Percentiles rank a stretch among this genome's conserved stretches.
Conservation (phyloP, 2,329 filamentous ascomycete genomes). For the Escovopsis sp. region DNA sequence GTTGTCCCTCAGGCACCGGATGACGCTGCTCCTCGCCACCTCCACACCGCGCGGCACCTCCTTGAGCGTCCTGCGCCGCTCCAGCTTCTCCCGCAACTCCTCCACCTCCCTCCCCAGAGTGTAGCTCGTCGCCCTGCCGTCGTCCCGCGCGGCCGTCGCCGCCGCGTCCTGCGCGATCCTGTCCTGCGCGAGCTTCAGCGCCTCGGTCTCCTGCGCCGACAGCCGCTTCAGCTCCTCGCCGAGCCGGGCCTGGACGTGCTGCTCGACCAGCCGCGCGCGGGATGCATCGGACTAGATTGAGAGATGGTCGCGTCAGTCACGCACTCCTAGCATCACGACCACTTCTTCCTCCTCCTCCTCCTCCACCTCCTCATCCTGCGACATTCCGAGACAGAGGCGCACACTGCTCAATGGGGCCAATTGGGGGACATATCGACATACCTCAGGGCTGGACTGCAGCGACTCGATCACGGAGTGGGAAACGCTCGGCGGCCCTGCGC, state of each 20-base stretch:
- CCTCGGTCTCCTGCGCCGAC: slow-evolving; percentile 52
- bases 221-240: slow-evolving; percentile 72
- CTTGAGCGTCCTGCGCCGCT: slow-evolving; percentile 49
- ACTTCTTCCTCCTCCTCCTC: too few species aligned
- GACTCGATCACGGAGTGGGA: slow-evolving; percentile 72
- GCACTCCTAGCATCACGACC: too few species aligned
- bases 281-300: slow-evolving; percentile 67
- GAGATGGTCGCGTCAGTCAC: slow-evolving; percentile 1
- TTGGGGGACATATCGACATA: slow-evolving; percentile 43
- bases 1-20: slow-evolving; percentile 68
- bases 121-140: slow-evolving; percentile 24
- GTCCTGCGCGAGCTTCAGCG: slow-evolving; percentile 54
- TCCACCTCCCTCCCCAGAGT: slow-evolving; percentile 45
- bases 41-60: slow-evolving; percentile 58
- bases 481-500: slow-evolving; percentile 37
- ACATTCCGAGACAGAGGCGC: too few species aligned
- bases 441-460: slow-evolving; percentile 74
- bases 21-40: slow-evolving; percentile 59
- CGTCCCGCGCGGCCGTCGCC: slow-evolving; percentile 26
- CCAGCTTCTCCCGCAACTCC: slow-evolving; percentile 42
- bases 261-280: slow-evolving; percentile 68
- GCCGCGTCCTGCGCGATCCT: slow-evolving; percentile 49
- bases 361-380: too few species aligned
- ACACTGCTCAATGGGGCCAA: neutral
- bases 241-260: slow-evolving; percentile 79